Evolutionary conservation across 768 basidiomycete species (phyloP), one percentile per base, ranked within the genome.

Genomic region (Pleurotus salmoneostramineus): DNA sequence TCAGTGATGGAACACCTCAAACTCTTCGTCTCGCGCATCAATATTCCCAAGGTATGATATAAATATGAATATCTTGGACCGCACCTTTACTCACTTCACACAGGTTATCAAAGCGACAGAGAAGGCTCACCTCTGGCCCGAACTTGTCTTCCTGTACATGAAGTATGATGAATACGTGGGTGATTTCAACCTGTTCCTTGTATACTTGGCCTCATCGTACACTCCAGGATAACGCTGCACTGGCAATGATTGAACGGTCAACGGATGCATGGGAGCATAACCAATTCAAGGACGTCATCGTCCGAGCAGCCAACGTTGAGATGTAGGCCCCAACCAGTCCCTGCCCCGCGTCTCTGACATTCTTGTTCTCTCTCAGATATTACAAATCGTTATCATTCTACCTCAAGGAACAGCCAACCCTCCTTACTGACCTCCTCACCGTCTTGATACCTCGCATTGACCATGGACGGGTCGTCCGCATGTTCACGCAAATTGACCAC

Each of bases 231-330:
- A 98, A 99, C 67, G 96, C 97, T 34, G 93, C 96, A 37, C 79
- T 98, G 63, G 93, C 95, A 3, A 99, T 98, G 95, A 98, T 98
- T 70, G 97, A 99, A 71, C 89, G 95, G 15, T 92, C 97, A 1
- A 84, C 93, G n/a, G 94, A 97, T 72, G 94, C 95, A 50, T 99
- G 95, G 95, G 97, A 99, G 58, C 97, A 99, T 76, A 95, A 93
- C 66, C 96, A 98, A 71, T 99, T 99, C 87, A 98, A 98, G 81
- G 97, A 98, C 64, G 88, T 97, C 58, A 83, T 97, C 56, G 92
- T 98, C 67, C 91, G 95, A 59, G 95, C 91, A 17, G 96, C 97
- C 49, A 99, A 99, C 67, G 84, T 98, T 61, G 97, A 99, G 76
- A 98, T 99, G 91, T 91, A 71, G 59, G 85, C 64, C 27, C 32